phyloP scores from a whole-genome alignment of 2,329 filamentous ascomycete species.

The Microdochium nivale region DNA sequence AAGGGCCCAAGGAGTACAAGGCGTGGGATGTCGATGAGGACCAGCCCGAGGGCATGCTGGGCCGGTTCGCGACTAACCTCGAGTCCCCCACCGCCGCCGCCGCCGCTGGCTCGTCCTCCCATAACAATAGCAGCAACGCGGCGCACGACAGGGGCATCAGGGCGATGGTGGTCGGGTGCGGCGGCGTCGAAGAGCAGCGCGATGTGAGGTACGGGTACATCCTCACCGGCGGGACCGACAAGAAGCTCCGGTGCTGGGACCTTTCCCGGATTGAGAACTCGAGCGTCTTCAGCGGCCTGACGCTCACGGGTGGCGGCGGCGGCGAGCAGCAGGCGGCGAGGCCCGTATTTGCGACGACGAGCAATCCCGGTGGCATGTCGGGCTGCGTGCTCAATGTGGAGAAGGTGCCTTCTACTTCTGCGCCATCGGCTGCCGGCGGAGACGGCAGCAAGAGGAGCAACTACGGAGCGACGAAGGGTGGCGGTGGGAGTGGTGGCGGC shows the following conservation, averaged over 20 bases:
- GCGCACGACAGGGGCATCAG: slow-evolving; percentile 63
- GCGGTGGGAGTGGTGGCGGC: slow-evolving; percentile 17
- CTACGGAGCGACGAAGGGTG: slow-evolving; percentile 11
- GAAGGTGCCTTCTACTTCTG: slow-evolving; percentile 33
- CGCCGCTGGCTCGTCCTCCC: too few species aligned
- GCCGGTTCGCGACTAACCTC: slow-evolving; percentile 70
- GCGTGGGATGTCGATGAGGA: slow-evolving; percentile 89
- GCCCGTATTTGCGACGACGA: slow-evolving; percentile 61
- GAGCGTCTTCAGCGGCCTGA: slow-evolving; percentile 68
- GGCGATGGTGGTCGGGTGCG: slow-evolving; percentile 65
- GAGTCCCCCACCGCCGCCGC: slow-evolving; percentile 44
- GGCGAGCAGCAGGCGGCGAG: slow-evolving; percentile 51
- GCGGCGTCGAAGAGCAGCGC: slow-evolving; percentile 59
- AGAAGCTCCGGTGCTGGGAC: slow-evolving; percentile 92
- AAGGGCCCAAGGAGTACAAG: slow-evolving; percentile 60
- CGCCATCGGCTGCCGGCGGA: slow-evolving; percentile 18
- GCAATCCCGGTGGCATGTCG: slow-evolving; percentile 31
- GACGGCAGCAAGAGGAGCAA: slow-evolving; percentile 15
- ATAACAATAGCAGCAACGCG: slow-evolving; percentile 30
- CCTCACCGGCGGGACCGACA: slow-evolving; percentile 80
- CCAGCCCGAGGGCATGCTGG: slow-evolving; percentile 76
- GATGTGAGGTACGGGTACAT: slow-evolving; percentile 76
- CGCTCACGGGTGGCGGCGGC: not conserved
- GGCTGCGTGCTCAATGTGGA: slow-evolving; percentile 53
- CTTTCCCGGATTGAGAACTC: slow-evolving; percentile 70